Evolutionary conservation across 106 monocot genomes (phyloP).

Genomic region (Dendrobium officinale): DNA sequence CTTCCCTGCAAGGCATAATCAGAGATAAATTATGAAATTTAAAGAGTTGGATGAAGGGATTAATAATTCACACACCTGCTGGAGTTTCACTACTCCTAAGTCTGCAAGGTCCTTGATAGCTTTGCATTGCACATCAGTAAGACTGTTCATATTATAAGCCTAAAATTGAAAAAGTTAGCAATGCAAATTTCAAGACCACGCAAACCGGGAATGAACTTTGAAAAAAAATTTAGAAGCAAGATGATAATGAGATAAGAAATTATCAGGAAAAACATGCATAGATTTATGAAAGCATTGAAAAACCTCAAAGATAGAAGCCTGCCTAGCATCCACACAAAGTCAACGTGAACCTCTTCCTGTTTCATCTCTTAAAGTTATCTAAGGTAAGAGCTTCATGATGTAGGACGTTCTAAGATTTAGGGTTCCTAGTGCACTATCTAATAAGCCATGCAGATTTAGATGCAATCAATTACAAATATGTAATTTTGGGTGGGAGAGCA

Average conservation of each 20-base stretch:
- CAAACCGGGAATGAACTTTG: background rate
- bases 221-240: background rate
- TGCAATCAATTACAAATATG: too few relatives aligned
- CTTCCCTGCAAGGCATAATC: constrained; percentile 58
- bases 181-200: background rate
- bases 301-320: too few relatives aligned
- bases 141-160: constrained; percentile 86
- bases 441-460: too few relatives aligned
- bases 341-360: too few relatives aligned
- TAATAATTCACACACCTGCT: constrained; percentile 46
- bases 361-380: too few relatives aligned
- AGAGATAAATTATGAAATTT: background rate
- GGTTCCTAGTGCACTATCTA: too few relatives aligned
- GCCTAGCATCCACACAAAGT: too few relatives aligned
- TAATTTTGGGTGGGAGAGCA: too few relatives aligned
- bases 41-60: background rate
- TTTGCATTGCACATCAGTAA: constrained; percentile 74
- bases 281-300: too few relatives aligned
- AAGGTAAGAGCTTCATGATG: too few relatives aligned
- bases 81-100: constrained; percentile 87
- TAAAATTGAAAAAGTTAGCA: constrained; percentile 14
- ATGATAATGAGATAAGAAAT: background rate
- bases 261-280: too few relatives aligned
- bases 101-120: constrained; percentile 82
- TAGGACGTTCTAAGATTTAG: too few relatives aligned